These are phyloP conservation scores for Colletotrichum liriopes DNA, from an alignment of 2,329 filamentous ascomycete species.

Conservation along the genomic window DNA sequence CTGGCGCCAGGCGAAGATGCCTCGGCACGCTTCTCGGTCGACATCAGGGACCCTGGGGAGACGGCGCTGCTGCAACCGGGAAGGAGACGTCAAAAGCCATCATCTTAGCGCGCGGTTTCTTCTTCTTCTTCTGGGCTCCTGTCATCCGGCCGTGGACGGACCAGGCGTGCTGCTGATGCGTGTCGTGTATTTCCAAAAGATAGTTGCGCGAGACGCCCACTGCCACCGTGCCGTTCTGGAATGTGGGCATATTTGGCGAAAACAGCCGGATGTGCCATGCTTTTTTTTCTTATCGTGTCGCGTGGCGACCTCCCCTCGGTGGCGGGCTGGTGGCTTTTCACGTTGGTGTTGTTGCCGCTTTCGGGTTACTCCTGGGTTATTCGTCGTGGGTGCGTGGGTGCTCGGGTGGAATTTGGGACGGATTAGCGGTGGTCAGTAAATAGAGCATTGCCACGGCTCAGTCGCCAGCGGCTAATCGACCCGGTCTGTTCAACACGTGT, in stretches of 20 bases:
- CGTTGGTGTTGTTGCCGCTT: slow-evolving; percentile 6
- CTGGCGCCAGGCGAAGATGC: background rate
- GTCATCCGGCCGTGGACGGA: slow-evolving; percentile 14
- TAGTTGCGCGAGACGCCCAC: background rate
- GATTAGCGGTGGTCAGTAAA: too few relatives aligned
- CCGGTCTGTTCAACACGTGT: background rate
- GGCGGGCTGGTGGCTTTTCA: background rate
- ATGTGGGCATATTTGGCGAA: background rate
- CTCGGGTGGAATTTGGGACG: background rate
- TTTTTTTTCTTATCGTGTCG: background rate
- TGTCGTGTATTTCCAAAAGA: background rate
- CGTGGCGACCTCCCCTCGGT: background rate
- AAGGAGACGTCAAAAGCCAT: slow-evolving; percentile 9
- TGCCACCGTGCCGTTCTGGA: background rate
- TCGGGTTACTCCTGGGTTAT: background rate
- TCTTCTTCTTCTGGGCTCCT: background rate
- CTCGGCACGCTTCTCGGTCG: slow-evolving; percentile 6
- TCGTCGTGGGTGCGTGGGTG: background rate
- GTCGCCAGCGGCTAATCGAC: background rate
- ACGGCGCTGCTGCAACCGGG: slow-evolving; percentile 11
- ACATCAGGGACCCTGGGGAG: slow-evolving; percentile 13
- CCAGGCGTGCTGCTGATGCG: slow-evolving; percentile 10
- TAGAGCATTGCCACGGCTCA: background rate
- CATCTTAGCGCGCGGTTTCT: background rate
- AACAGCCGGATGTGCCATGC: background rate